phyloP scores from a whole-genome alignment of 768 basidiomycete species.

The Aureoboletus auriporus region DNA sequence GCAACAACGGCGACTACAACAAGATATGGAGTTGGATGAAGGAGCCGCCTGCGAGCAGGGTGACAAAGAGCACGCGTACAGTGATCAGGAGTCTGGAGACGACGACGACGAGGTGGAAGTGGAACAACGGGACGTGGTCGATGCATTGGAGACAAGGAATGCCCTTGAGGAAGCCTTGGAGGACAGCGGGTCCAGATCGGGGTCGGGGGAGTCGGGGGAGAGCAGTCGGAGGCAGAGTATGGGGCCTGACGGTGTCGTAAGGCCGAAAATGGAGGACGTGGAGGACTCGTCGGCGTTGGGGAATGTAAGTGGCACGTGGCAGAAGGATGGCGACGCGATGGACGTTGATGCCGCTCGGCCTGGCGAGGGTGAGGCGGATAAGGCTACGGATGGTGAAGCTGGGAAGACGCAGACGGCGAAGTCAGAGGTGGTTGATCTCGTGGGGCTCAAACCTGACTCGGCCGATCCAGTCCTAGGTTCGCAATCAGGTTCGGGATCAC shows the following conservation, averaged over 20 bases:
- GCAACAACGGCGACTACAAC: conserved; percentile 31
- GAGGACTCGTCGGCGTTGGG: conserved; percentile 50
- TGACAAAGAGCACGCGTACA: conserved; percentile 22
- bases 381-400: not conserved
- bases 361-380: conserved; percentile 28
- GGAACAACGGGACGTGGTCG: conserved; percentile 51
- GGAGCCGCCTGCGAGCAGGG: conserved; percentile 14
- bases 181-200: conserved; percentile 24
- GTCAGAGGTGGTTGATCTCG: conserved; percentile 21
- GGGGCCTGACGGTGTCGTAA: conserved; percentile 24
- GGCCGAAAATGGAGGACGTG: conserved; percentile 52
- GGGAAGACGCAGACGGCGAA: conserved; percentile 22
- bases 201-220: conserved; percentile 32
- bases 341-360: conserved; percentile 28
- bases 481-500: conserved; percentile 38
- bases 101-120: conserved; percentile 60
- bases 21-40: conserved; percentile 32
- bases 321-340: conserved; percentile 26
- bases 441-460: conserved; percentile 53
- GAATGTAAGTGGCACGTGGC: conserved; percentile 17
- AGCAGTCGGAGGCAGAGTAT: conserved; percentile 32
- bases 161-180: conserved; percentile 59
- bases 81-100: conserved; percentile 43
- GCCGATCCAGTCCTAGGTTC: conserved; percentile 49
- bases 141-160: conserved; percentile 52